A percentile compares a stretch with the other conserved stretches of the same genome.
Evolutionary conservation across 352 stramenopile genomes (phyloP).

Genomic region (Globisporangium sylvaticum): DNA sequence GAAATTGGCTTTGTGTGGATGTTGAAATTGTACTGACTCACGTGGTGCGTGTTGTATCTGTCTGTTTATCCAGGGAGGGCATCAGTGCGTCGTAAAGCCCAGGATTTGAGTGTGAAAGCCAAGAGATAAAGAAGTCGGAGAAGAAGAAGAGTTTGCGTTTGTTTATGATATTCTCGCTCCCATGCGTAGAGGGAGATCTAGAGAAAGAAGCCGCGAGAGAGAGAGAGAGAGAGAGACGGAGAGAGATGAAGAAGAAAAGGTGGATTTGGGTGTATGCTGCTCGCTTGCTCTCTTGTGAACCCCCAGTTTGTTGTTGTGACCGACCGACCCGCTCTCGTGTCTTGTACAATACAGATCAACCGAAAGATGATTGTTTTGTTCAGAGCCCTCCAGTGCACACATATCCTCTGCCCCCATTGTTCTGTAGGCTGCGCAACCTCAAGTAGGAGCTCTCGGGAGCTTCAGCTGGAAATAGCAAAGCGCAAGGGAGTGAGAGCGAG

Average conservation of each 20-base stretch:
- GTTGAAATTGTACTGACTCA: neutral
- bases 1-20: conserved; percentile 2
- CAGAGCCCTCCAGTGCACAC: no score
- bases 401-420: no score
- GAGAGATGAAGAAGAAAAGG: conserved; percentile 2
- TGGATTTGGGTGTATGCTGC: conserved; percentile 2
- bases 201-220: conserved; percentile 2
- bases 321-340: conserved; percentile 11
- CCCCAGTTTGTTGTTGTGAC: conserved; percentile 12
- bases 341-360: conserved; percentile 33
- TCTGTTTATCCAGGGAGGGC: conserved; percentile 40
- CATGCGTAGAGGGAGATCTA: conserved; percentile 16
- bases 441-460: no score
- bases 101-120: neutral
- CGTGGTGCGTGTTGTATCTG: conserved; percentile 1
- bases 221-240: conserved; percentile 2
- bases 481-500: no score
- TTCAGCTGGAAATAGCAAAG: neutral
- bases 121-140: neutral
- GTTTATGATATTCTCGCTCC: conserved; percentile 11
- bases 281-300: conserved; percentile 5
- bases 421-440: no score
- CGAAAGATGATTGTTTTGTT: conserved; percentile 4
- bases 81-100: conserved; percentile 66
- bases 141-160: conserved; percentile 14